Evolutionary conservation across 108 stramenopile species (phyloP).

Genomic region (Chaetoceros muelleri): DNA sequence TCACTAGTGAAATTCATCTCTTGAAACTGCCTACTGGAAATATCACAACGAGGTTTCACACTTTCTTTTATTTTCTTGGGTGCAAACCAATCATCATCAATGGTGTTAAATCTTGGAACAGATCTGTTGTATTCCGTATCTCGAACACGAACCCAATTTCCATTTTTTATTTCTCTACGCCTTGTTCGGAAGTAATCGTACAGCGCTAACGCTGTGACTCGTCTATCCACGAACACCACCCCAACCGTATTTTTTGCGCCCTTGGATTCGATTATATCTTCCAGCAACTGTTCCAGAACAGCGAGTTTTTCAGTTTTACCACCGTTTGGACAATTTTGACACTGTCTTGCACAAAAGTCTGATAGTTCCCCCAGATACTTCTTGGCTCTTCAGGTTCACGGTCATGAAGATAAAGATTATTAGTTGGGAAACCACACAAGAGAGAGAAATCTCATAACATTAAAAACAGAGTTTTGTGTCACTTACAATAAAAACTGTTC

Average conservation of each 20-base stretch:
- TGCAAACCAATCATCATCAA: not conserved
- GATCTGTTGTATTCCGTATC: not conserved
- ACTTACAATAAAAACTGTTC: conserved; percentile 16
- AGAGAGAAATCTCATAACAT: no score
- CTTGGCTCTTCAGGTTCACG: not conserved
- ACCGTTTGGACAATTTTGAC: not conserved
- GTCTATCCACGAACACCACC: conserved; percentile 42
- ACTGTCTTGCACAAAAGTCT: not conserved
- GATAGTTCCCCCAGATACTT: not conserved
- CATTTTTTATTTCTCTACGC: not conserved
- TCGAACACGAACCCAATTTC: not conserved
- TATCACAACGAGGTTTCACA: not conserved
- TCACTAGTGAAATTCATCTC: not conserved
- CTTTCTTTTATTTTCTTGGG: not conserved
- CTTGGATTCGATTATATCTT: conserved; percentile 12
- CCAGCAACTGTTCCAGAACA: conserved; percentile 25
- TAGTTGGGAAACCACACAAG: no score
- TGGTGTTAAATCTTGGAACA: not conserved
- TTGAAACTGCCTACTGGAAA: not conserved
- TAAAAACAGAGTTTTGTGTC: no score
- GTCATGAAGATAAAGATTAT: not conserved
- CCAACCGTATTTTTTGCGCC: conserved; percentile 23
- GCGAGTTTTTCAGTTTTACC: conserved; percentile 42
- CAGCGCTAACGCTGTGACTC: conserved; percentile 48
- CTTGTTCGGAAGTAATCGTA: conserved; percentile 24